Evolutionary conservation across 139 green algal species (phyloP).

Genomic region (Yamagishiella unicocca): DNA sequence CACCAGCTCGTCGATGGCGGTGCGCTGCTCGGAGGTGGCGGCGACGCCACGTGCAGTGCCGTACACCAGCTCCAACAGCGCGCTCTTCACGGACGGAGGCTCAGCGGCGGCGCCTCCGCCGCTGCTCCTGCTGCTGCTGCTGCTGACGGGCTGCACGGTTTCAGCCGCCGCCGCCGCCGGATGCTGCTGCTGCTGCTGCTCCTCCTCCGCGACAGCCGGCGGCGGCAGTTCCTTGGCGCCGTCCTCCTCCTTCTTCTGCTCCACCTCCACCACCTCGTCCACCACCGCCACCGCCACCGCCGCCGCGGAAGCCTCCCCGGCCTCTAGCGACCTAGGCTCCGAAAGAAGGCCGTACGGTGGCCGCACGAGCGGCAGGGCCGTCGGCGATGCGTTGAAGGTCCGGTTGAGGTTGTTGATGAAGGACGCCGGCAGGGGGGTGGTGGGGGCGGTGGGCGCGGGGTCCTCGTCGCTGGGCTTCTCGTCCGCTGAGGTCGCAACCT

Average conservation of each 20-base stretch:
- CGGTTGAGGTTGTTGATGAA: conserved; percentile 2
- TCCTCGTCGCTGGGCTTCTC: too few relatives aligned
- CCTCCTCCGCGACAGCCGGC: neutral
- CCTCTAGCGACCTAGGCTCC: too few relatives aligned
- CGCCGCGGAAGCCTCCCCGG: too few relatives aligned
- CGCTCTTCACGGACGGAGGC: conserved; percentile 53
- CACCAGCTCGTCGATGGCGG: conserved; percentile 71
- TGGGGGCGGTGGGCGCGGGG: too few relatives aligned
- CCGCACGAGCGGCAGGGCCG: neutral
- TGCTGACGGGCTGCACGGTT: neutral
- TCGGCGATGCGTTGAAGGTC: neutral
- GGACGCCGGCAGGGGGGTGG: neutral
- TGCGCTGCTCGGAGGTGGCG: conserved; percentile 52
- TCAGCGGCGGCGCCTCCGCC: neutral
- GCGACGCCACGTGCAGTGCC: conserved; percentile 65
- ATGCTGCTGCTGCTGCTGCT: neutral
- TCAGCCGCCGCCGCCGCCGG: neutral
- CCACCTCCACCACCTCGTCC: neutral
- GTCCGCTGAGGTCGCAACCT: too few relatives aligned
- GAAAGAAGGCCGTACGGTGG: too few relatives aligned
- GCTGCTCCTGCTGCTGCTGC: neutral
- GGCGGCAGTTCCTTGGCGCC: neutral
- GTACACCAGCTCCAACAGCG: conserved; percentile 73
- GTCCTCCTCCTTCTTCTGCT: neutral
- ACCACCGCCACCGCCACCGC: neutral